These are phyloP conservation scores for Didymella pomorum DNA, from an alignment of 2,329 filamentous ascomycete species.

Conservation along the genomic window DNA sequence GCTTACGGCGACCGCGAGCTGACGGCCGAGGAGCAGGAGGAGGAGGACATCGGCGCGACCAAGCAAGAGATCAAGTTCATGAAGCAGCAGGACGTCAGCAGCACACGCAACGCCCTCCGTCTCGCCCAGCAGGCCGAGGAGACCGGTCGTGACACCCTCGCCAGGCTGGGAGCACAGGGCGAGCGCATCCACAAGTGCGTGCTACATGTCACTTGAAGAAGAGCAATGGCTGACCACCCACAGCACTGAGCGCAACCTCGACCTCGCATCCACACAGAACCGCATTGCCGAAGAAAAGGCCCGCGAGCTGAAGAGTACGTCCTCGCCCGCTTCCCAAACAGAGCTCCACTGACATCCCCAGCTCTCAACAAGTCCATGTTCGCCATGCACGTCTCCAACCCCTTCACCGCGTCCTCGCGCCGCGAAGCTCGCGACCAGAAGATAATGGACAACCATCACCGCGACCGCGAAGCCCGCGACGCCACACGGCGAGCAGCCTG, in stretches of 20 bases:
- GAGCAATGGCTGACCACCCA: slow-evolving; percentile 44
- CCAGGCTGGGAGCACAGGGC: slow-evolving; percentile 44
- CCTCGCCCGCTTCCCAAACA: not conserved
- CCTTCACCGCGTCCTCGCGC: slow-evolving; percentile 68
- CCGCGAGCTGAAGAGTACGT: slow-evolving; percentile 74
- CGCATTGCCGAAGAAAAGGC: slow-evolving; percentile 81
- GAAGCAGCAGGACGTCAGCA: slow-evolving; percentile 75
- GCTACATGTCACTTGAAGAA: not conserved
- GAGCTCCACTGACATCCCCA: slow-evolving; percentile 6
- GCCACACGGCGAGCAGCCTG: slow-evolving; percentile 63
- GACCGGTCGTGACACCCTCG: slow-evolving; percentile 63
- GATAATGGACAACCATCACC: slow-evolving; percentile 67
- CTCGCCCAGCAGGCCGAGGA: slow-evolving; percentile 74
- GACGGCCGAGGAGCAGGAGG: slow-evolving; percentile 79
- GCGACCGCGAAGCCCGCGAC: slow-evolving; percentile 65
- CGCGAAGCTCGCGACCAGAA: slow-evolving; percentile 65
- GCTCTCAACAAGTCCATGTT: slow-evolving; percentile 89
- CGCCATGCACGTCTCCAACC: slow-evolving; percentile 71
- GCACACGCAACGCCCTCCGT: slow-evolving; percentile 68
- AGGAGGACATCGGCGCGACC: slow-evolving; percentile 74
- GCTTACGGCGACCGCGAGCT: slow-evolving; percentile 75
- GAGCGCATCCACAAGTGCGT: slow-evolving; percentile 47
- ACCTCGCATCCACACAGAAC: slow-evolving; percentile 79
- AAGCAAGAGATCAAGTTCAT: slow-evolving; percentile 78
- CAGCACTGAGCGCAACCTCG: slow-evolving; percentile 74